Percentiles rank a stretch among this genome's conserved stretches.
These are phyloP conservation scores for Selaginella tamariscina DNA, from an alignment of 75 land plant genomes.

Conservation along the genomic window DNA sequence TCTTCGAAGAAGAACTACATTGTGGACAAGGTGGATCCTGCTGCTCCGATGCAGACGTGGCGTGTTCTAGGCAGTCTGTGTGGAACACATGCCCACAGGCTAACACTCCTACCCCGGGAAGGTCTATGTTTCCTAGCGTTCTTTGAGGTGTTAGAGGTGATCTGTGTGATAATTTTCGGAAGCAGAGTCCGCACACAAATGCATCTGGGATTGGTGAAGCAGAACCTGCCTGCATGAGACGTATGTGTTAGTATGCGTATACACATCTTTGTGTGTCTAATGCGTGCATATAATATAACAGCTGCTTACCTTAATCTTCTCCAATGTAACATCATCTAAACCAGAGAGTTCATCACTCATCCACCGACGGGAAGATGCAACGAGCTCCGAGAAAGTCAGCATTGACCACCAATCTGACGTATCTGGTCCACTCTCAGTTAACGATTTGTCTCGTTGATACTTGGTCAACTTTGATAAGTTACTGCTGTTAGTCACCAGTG, in stretches of 20 bases:
- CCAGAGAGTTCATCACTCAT: slow-evolving; percentile 25
- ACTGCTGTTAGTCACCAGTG: not conserved
- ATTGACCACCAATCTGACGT: slow-evolving; percentile 26
- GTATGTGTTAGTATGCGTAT: no score
- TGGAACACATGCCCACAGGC: slow-evolving; percentile 89
- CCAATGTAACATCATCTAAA: slow-evolving; percentile 37
- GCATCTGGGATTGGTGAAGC: slow-evolving; percentile 11
- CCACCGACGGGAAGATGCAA: slow-evolving; percentile 32
- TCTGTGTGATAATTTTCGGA: slow-evolving; percentile 46
- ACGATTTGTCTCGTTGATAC: not conserved
- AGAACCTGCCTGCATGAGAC: not conserved
- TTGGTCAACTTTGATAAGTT: not conserved
- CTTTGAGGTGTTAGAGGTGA: slow-evolving; percentile 72
- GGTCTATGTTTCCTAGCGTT: slow-evolving; percentile 54
- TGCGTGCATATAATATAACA: no score
- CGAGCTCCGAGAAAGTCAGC: slow-evolving; percentile 30
- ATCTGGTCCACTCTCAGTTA: not conserved
- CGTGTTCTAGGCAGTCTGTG: slow-evolving; percentile 85
- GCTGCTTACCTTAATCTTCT: slow-evolving; percentile 28
- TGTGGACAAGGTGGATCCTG: slow-evolving; percentile 80
- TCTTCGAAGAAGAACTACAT: slow-evolving; percentile 25
- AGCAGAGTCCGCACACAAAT: slow-evolving; percentile 62
- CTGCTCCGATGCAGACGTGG: slow-evolving; percentile 41
- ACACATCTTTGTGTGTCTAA: no score
- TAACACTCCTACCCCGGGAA: slow-evolving; percentile 68